Base-by-base conservation (phyloP, 257 asterid genomes). In the Solanum ossicruentum region DNA sequence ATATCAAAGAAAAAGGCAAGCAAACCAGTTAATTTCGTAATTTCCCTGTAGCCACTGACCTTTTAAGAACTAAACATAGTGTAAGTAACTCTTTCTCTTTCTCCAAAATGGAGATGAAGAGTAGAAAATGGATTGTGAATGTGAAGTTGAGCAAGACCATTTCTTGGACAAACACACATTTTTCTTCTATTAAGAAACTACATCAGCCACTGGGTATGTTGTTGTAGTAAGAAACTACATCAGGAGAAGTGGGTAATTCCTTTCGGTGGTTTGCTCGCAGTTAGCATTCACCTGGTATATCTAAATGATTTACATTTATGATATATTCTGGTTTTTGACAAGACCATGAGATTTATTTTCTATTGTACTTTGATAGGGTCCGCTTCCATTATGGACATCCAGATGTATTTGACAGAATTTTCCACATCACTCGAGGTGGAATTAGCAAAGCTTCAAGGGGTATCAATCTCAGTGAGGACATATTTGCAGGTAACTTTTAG, bases 321-420 rank as follows among this genome's bases (percentile, higher is more conserved):
- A 36, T 52, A 52, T 52, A 16, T 78, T 78, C 47, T 78, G 47
- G 28, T 54, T 78, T 78, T 17, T 32, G 47, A 26, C 3, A 20
- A 69, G 55, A 52, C 69, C 57, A 32, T 66, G 65, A 51, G 8
- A 51, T 83, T 51, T 82, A 80, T 69, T 63, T 56, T 49, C 11
- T 52, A 7, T 66, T 69, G 69, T 80, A 72, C 80, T 86, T 86
- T 80, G 83, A 85, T 82, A 96, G 99, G 96, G 98, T 96, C 79
- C 95, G 98, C 63, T 97, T 97, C 94, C 98, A 93, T 85, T 96
- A 96, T 75, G 99, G 99, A 26, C 99, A 96, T 90, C 99, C 99
- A 16, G 99, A 96, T 43, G 98, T 96, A 80, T 96, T 96, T 66
- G 99, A 96, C 81, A 92, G 98, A 86, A 93, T 96, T 66, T 96